Evolutionary conservation across 2,329 filamentous ascomycete genomes (phyloP).

Genomic region (Fusarium clavum): DNA sequence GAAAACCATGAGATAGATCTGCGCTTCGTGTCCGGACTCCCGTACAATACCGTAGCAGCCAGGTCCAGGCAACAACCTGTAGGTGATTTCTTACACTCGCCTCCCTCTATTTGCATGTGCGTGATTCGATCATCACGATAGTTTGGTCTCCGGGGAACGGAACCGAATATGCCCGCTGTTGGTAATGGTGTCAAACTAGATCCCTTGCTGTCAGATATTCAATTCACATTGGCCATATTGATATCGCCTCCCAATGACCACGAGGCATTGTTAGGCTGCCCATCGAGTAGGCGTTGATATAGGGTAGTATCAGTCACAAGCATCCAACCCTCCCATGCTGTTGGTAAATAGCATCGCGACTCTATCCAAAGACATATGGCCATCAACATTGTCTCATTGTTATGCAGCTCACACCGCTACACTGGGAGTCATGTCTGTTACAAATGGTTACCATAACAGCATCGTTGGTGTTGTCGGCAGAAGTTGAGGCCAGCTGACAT

Average conservation of each 20-base stretch:
- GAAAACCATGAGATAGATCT: background rate
- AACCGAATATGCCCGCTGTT: background rate
- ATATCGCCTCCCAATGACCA: background rate
- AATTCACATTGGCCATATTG: background rate
- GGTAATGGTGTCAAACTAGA: background rate
- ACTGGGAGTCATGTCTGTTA: background rate
- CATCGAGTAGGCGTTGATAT: background rate
- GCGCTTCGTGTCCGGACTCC: background rate
- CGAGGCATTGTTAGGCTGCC: background rate
- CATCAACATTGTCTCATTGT: constrained; percentile 8
- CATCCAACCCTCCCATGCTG: constrained; percentile 2
- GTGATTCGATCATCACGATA: constrained; percentile 11
- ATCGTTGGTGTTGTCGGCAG: constrained; percentile 2
- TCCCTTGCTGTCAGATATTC: background rate
- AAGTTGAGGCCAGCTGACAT: constrained; percentile 24
- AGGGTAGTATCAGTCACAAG: constrained; percentile 14
- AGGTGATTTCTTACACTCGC: constrained; percentile 3
- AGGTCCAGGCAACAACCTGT: background rate
- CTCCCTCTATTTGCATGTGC: background rate
- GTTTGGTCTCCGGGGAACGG: constrained; percentile 15
- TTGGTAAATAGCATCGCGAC: constrained; percentile 4
- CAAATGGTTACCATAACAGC: constrained; percentile 10
- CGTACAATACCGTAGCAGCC: background rate
- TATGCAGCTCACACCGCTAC: constrained; percentile 25
- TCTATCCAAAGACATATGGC: background rate